phyloP scores from a whole-genome alignment of 73 alveolate species.

The Paraurostyla sp. region DNA sequence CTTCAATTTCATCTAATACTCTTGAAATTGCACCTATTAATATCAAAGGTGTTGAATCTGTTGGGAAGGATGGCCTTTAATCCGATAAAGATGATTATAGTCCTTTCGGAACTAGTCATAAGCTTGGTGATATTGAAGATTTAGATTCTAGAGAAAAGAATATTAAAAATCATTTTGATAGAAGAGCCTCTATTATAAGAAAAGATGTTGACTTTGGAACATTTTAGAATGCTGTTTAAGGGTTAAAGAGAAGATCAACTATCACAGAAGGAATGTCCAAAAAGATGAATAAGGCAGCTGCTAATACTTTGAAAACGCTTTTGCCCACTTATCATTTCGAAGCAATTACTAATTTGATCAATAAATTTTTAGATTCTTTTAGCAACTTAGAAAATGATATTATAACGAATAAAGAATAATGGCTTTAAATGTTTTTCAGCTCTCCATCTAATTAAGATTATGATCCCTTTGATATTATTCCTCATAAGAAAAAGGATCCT shows the following conservation, averaged over 20 bases:
- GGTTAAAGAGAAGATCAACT: constrained; percentile 28
- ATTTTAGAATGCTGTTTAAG: background rate
- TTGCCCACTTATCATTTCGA: constrained; percentile 19
- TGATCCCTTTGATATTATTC: constrained; percentile 6
- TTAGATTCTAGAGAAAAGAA: too few species aligned
- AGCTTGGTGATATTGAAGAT: too few species aligned
- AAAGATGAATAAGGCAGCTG: background rate
- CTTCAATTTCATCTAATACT: too few species aligned
- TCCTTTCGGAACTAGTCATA: too few species aligned
- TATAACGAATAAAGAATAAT: background rate
- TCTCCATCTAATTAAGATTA: background rate
- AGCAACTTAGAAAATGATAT: background rate
- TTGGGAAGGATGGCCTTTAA: too few species aligned
- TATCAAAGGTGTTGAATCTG: too few species aligned
- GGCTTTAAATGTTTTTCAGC: constrained; percentile 16
- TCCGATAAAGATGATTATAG: too few species aligned
- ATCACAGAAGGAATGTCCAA: constrained; percentile 19
- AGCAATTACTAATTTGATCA: background rate
- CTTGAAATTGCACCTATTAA: too few species aligned
- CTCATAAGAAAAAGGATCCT: background rate
- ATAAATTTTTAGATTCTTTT: background rate
- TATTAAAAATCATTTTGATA: too few species aligned
- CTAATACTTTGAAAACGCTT: background rate
- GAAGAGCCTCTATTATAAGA: background rate
- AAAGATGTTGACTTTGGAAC: background rate